Evolutionary conservation across 75 land plant species (phyloP).

Genomic region (Ceratopteris richardii): DNA sequence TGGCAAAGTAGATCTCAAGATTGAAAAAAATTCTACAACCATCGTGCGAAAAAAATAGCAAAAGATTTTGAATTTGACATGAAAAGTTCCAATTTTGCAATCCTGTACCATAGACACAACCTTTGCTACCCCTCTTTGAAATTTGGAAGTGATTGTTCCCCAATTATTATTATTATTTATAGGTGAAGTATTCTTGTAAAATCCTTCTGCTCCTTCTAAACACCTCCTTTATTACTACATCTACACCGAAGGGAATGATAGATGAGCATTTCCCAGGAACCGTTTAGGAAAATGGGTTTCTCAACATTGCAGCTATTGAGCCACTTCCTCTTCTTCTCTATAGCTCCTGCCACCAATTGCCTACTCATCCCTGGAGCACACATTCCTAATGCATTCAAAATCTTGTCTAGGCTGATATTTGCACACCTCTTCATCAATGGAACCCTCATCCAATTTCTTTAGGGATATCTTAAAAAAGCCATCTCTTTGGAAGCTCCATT

Average conservation of each 20-base stretch:
- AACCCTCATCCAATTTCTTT: too few relatives aligned
- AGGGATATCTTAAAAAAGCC: too few relatives aligned
- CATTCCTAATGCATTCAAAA: too few relatives aligned
- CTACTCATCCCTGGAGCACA: conserved; percentile 27
- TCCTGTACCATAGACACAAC: conserved; percentile 29
- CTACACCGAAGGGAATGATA: conserved; percentile 60
- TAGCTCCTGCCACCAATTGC: conserved; percentile 17
- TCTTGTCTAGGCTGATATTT: too few relatives aligned
- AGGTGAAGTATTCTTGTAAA: conserved; percentile 22
- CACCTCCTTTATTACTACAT: conserved; percentile 62
- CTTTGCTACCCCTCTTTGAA: conserved; percentile 40
- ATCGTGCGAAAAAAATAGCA: conserved; percentile 13
- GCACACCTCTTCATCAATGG: too few relatives aligned
- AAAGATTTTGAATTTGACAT: conserved; percentile 33
- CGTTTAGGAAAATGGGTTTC: conserved; percentile 43
- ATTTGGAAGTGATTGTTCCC: conserved; percentile 55
- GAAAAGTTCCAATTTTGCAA: conserved; percentile 17
- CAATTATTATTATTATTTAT: conserved; percentile 31
- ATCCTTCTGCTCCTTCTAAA: conserved; percentile 29
- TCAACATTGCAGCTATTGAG: conserved; percentile 51
- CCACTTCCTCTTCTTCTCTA: conserved; percentile 39
- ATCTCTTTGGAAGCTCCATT: too few relatives aligned
- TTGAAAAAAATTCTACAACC: conserved; percentile 26
- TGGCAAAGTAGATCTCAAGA: conserved; percentile 39
- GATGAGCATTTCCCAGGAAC: conserved; percentile 26